phyloP scores from a whole-genome alignment of 2,329 filamentous ascomycete species.

The Nothopassalora personata region DNA sequence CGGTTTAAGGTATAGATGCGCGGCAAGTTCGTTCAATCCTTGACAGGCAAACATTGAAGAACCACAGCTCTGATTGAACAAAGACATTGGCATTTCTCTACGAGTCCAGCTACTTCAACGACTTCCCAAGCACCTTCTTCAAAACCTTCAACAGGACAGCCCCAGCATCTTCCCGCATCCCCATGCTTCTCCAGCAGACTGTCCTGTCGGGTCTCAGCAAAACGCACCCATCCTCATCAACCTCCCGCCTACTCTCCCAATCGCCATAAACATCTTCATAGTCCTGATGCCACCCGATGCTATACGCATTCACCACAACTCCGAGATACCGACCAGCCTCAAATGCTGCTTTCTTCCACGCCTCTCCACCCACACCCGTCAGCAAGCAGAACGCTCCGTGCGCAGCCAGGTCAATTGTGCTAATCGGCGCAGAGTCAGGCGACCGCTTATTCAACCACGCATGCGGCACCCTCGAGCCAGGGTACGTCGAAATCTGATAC shows the following conservation, averaged over 20 bases:
- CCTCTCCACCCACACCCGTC: conserved; percentile 50
- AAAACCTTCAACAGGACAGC: conserved; percentile 22
- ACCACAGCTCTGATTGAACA: neutral
- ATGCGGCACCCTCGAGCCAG: conserved; percentile 57
- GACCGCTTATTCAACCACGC: conserved; percentile 52
- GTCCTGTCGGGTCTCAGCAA: conserved; percentile 56
- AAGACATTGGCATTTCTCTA: neutral
- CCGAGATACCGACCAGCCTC: conserved; percentile 37
- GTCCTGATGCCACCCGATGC: conserved; percentile 55
- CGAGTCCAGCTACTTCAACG: neutral
- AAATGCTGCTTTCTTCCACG: conserved; percentile 49
- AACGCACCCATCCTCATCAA: conserved; percentile 55
- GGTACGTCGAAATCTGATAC: conserved; percentile 45
- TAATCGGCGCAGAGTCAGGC: conserved; percentile 42
- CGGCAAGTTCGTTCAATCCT: no score
- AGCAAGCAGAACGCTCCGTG: conserved; percentile 44
- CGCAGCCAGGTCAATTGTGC: conserved; percentile 57
- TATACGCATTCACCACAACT: conserved; percentile 46
- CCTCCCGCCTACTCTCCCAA: conserved; percentile 50
- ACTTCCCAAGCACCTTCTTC: conserved; percentile 22
- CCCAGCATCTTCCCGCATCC: conserved; percentile 22
- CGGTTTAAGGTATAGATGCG: neutral
- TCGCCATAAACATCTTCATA: conserved; percentile 59
- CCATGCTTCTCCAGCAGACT: conserved; percentile 49
- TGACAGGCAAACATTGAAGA: no score